Conservation (phyloP, 2,329 filamentous ascomycete species). For the Beauveria australis region DNA sequence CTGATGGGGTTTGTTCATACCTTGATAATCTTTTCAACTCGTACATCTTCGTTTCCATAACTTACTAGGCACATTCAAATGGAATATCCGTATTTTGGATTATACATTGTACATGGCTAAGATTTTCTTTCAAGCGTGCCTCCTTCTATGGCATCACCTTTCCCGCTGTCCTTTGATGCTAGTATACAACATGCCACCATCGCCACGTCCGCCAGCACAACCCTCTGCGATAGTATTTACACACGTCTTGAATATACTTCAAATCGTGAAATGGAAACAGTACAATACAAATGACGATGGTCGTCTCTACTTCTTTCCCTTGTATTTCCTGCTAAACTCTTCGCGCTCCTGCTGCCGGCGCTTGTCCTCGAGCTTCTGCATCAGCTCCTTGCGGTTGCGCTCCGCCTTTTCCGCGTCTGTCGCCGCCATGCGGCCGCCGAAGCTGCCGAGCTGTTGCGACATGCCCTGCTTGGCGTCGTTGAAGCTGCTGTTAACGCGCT, state of each 20-base stretch:
- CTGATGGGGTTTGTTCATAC: too few species aligned
- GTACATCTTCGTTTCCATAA: too few species aligned
- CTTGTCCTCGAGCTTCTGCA: slow-evolving; percentile 28
- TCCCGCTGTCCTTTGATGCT: neutral
- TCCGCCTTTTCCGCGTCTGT: slow-evolving; percentile 27
- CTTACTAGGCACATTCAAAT: neutral
- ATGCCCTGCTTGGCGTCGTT: slow-evolving; percentile 31
- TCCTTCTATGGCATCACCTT: neutral
- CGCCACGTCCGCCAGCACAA: neutral
- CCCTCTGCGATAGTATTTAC: neutral
- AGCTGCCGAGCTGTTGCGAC: slow-evolving; percentile 24
- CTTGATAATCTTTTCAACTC: neutral
- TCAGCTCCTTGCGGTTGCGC: slow-evolving; percentile 25
- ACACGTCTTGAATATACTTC: neutral
- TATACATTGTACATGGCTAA: slow-evolving; percentile 4
- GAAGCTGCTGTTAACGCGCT: slow-evolving; percentile 26
- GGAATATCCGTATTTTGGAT: neutral
- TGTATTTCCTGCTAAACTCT: slow-evolving; percentile 34
- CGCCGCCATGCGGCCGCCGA: slow-evolving; percentile 25
- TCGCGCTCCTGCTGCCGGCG: slow-evolving; percentile 27
- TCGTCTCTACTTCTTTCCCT: slow-evolving; percentile 14
- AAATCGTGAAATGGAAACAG: too few species aligned
- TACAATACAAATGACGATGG: neutral
- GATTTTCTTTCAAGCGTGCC: neutral
- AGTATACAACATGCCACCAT: neutral